Percentiles rank a stretch among this genome's conserved stretches.
Conservation (phyloP, 2,329 filamentous ascomycete genomes). For the Colletotrichum lupini region DNA sequence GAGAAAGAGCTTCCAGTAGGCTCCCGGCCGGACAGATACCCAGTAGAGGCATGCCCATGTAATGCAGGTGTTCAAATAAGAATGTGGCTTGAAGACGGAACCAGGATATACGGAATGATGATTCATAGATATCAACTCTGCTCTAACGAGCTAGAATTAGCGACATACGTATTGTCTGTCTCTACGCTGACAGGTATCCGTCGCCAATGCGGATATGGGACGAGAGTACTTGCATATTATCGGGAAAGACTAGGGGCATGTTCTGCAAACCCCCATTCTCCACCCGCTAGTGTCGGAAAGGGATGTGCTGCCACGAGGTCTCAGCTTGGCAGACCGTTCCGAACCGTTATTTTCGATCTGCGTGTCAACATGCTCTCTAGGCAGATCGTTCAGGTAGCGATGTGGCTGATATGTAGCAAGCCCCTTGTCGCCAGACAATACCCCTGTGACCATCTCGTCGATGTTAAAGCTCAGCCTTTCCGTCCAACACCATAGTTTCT, state of each 20-base stretch:
- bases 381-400: not conserved
- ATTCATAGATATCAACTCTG: slow-evolving; percentile 21
- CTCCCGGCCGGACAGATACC: not conserved
- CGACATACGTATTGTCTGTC: not conserved
- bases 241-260: not conserved
- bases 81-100: not conserved
- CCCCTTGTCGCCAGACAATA: not conserved
- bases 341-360: slow-evolving; percentile 25
- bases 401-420: not conserved
- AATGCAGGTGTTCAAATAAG: not conserved
- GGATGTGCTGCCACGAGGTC: slow-evolving; percentile 7
- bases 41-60: not conserved
- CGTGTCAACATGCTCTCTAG: not conserved
- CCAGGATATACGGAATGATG: slow-evolving; percentile 18
- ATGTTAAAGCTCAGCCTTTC: not conserved
- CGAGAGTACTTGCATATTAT: too few relatives aligned
- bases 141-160: not conserved
- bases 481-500: not conserved
- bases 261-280: not conserved
- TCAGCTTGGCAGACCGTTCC: not conserved
- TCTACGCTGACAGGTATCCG: not conserved
- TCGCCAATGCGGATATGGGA: too few relatives aligned
- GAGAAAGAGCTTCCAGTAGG: not conserved
- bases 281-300: not conserved
- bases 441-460: not conserved